A percentile compares a stretch with the other conserved stretches of the same genome.
Conservation (phyloP, 116 monocot genomes). For the Papilionanthe hybrid region DNA sequence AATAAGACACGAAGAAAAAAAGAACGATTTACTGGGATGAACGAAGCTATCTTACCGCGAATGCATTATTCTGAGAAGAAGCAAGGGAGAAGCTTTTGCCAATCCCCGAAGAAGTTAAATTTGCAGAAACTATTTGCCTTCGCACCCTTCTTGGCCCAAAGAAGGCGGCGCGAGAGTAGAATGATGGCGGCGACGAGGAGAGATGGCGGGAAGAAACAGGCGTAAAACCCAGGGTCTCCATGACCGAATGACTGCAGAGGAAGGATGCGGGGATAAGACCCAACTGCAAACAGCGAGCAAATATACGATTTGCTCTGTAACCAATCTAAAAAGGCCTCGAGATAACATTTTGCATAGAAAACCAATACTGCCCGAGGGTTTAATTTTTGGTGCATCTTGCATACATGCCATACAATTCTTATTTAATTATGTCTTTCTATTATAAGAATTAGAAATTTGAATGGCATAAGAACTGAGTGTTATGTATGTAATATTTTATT, state of each 20-base stretch:
- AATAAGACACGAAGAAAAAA: neutral
- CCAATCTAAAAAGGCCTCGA: no score
- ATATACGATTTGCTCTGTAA: neutral
- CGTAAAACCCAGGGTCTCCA: conserved; percentile 47
- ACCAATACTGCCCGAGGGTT: no score
- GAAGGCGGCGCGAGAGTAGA: conserved; percentile 3
- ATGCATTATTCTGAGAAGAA: conserved; percentile 30
- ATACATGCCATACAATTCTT: no score
- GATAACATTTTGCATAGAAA: no score
- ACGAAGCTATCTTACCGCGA: conserved; percentile 40
- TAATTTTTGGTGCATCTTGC: no score
- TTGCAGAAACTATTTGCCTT: conserved; percentile 10
- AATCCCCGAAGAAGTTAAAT: conserved; percentile 18
- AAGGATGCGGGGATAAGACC: neutral
- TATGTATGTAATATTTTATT: no score
- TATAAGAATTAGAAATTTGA: no score
- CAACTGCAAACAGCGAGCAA: neutral
- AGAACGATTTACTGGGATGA: neutral
- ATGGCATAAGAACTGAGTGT: no score
- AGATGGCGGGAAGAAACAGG: conserved; percentile 25
- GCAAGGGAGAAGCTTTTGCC: conserved; percentile 28
- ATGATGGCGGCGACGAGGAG: conserved; percentile 20
- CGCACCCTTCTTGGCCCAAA: conserved; percentile 5
- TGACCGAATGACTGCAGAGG: conserved; percentile 8
- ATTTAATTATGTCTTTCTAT: no score